Percentiles rank a stretch among this genome's conserved stretches.
These are phyloP conservation scores for Leccinum fibrillosum DNA, from an alignment of 768 basidiomycete genomes.

Conservation along the genomic window DNA sequence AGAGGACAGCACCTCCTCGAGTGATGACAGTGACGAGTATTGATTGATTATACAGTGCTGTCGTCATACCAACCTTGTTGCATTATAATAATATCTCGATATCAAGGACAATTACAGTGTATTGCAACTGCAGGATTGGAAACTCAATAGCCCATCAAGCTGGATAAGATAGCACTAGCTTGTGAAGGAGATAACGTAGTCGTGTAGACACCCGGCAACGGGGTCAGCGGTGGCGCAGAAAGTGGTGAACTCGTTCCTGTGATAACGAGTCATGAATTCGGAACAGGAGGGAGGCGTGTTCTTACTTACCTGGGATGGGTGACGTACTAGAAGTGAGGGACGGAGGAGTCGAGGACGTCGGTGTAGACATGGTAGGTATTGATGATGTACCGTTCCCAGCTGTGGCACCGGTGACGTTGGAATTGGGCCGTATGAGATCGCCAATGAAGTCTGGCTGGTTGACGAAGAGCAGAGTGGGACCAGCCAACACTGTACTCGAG, in stretches of 20 bases:
- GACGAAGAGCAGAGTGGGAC: constrained; percentile 68
- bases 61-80: constrained; percentile 5
- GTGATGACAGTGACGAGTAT: constrained; percentile 55
- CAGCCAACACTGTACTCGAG: constrained; percentile 49
- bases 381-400: background rate
- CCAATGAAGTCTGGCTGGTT: constrained; percentile 50
- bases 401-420: constrained; percentile 3
- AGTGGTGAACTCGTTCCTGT: constrained; percentile 18
- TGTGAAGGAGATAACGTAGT: constrained; percentile 23
- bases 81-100: constrained; percentile 3
- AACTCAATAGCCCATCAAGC: constrained; percentile 23
- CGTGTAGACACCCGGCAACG: constrained; percentile 4
- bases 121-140: background rate
- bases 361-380: constrained; percentile 1
- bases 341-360: background rate
- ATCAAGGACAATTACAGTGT: constrained; percentile 1
- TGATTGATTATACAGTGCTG: constrained; percentile 18
- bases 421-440: constrained; percentile 39
- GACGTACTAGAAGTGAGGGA: background rate
- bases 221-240: constrained; percentile 6
- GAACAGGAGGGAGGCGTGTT: background rate
- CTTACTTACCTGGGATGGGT: background rate
- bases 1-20: constrained; percentile 52
- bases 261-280: background rate
- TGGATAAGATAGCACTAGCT: constrained; percentile 31